Base-by-base conservation (phyloP, 257 asterid genomes). In the Mentha longifolia region DNA sequence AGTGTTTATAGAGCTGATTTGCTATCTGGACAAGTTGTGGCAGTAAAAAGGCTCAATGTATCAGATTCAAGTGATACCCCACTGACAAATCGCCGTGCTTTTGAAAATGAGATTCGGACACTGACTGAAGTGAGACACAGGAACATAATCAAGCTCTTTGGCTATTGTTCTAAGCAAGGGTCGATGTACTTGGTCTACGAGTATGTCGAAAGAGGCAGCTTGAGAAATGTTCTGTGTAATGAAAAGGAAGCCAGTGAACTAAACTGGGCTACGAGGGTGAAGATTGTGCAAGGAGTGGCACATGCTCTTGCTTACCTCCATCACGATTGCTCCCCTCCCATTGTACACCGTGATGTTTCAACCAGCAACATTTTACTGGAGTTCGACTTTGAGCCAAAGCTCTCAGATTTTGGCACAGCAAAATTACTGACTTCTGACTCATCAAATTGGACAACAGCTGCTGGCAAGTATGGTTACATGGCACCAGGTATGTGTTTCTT, bases 391-490 rank as follows among this genome's bases (percentile, higher is more conserved):
- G 97, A 89, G 86, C 92, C 99, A 14, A 75, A 82, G 45, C 86
- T 94, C 50, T 86, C 99, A 17, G 99, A 94, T 80, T 94, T 94
- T 61, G 97, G 99, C 66, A 94, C 96, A 16, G 96, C 97, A 47
- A 94, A 86, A 67, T 74, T 88, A 33, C 78, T 94, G 63, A 67
- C 56, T 57, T 60, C 89, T n/a, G 87, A 89, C 65, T 76, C 95
- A 46, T 89, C 97, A 25, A 83, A 79, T 68, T 88, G 95, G 96
- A 89, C 96, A 16, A 33, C 85, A 41, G 84, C 85, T n/a, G 98
- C 95, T 7, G 99, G 99, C 61, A 89, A 97, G 28, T 94, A 94
- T 67, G 99, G 99, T 70, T 94, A 91, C 78, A 94, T 94, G 98
- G 99, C 99, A 70, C 99, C 99, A 85, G 98, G 98, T 93, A 85